Evolutionary conservation across 1,139 yeast species (phyloP), one percentile per base, ranked within the genome.

Genomic region (Scheffersomyces titani): DNA sequence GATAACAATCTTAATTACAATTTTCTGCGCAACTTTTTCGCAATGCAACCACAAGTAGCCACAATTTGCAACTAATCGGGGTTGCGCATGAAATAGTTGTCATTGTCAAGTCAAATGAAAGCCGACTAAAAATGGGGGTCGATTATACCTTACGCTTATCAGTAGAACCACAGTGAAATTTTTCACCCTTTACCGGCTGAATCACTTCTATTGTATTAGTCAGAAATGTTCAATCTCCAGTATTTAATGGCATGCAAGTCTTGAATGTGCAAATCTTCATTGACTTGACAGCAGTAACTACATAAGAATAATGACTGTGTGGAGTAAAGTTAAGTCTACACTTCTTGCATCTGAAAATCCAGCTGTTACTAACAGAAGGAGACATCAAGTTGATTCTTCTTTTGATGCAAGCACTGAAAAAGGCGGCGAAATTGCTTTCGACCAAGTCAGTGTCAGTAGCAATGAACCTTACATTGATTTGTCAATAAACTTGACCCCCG

Each of bases 391-490:
- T 3, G 16, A 4, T 5, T 4, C 40, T 2, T 2, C 40, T 7
- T 16, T 9, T 9, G 16, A 30, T 16, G 40, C 16, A 30, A 30
- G 40, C 16, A 30, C 40, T 22, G 49, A 46, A 22, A 46, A 46
- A 18, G 22, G 24, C 9, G 24, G 24, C 6, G 49, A 46, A 19
- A 46, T 46, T 22, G 22, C 49, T 6, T 11, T 19, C 4, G 49
- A 30, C 40, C 40, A 30, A 30, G 13, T 30, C 40, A 30, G 40
- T 30, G 40, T 30, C 3, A 30, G 16, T 30, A 30, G 40, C 7
- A 49, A 54, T 3, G 61, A 55, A 19, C 69, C 70, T 0, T 74
- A 68, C 56, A 74, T 77, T 54, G 81, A 77, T 55, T 59, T 77
- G 47, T 47, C 68, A 2, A 55, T 68, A 18, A 56, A 70, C 22